Conservation (phyloP, 129 eudicot genomes). For the Lactuca sativa region DNA sequence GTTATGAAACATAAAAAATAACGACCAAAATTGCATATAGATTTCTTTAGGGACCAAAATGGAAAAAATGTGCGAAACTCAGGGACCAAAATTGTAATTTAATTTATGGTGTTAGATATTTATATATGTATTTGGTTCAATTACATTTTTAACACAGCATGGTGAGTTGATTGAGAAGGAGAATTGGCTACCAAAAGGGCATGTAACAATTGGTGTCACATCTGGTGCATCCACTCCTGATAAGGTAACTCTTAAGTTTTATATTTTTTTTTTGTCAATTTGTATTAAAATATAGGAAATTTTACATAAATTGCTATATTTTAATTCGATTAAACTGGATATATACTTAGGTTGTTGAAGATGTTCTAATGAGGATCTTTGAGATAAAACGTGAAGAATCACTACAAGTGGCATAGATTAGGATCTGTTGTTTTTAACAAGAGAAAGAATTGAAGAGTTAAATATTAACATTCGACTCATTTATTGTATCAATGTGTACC, state of each 20-base stretch:
- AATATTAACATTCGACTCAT: not conserved
- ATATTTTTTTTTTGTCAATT: not conserved
- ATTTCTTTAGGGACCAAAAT: too few species aligned
- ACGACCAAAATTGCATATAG: not conserved
- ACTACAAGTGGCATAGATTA: slow-evolving; percentile 52
- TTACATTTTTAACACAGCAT: slow-evolving; percentile 47
- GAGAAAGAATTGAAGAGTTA: not conserved
- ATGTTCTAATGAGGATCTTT: slow-evolving; percentile 61
- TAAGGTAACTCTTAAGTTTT: slow-evolving; percentile 48
- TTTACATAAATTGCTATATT: not conserved
- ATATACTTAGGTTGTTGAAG: slow-evolving; percentile 77
- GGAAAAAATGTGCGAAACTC: not conserved
- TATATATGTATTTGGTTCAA: not conserved
- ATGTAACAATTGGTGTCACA: slow-evolving; percentile 73
- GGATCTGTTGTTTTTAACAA: slow-evolving; percentile 11
- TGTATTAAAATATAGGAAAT: not conserved
- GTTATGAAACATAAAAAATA: not conserved
- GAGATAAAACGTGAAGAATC: slow-evolving; percentile 73
- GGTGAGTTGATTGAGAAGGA: slow-evolving; percentile 92
- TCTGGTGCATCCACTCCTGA: slow-evolving; percentile 98
- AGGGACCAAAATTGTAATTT: not conserved
- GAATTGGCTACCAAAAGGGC: slow-evolving; percentile 84
- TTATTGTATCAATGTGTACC: slow-evolving; percentile 17
- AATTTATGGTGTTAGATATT: not conserved
- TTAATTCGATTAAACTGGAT: slow-evolving; percentile 20